A percentile compares a stretch with the other conserved stretches of the same genome.
Conservation (phyloP, 306 rosid species). For the Vigna reflexopilosa region DNA sequence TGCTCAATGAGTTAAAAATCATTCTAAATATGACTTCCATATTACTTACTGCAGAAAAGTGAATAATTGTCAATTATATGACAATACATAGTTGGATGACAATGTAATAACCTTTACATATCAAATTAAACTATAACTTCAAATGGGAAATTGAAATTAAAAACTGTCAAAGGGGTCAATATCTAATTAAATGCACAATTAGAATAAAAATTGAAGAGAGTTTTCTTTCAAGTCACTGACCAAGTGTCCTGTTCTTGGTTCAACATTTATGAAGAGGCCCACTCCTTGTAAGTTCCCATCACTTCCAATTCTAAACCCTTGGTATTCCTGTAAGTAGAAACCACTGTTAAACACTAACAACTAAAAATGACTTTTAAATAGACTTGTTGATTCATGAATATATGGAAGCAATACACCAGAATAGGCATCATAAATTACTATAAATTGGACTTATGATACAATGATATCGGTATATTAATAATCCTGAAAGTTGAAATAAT, state of each 20-base stretch:
- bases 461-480: not conserved
- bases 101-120: too few relatives aligned
- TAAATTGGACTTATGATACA: slow-evolving; percentile 14
- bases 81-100: too few relatives aligned
- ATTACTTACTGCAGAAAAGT: too few relatives aligned
- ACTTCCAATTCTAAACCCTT: slow-evolving; percentile 89
- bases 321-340: slow-evolving; percentile 75
- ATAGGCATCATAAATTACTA: not conserved
- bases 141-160: slow-evolving; percentile 24
- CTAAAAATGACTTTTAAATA: slow-evolving; percentile 3
- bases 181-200: slow-evolving; percentile 27
- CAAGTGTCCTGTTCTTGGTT: slow-evolving; percentile 91
- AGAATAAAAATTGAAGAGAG: slow-evolving; percentile 6
- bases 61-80: too few relatives aligned
- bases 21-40: too few relatives aligned
- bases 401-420: slow-evolving; percentile 29
- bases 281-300: slow-evolving; percentile 96
- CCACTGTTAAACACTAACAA: slow-evolving; percentile 27
- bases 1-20: too few relatives aligned
- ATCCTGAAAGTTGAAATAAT: slow-evolving; percentile 25
- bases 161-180: not conserved
- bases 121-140: not conserved
- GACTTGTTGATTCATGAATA: slow-evolving; percentile 17
- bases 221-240: slow-evolving; percentile 54
- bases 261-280: slow-evolving; percentile 82